phyloP scores from a whole-genome alignment of 106 monocot species.

The Hemerocallis citrina region DNA sequence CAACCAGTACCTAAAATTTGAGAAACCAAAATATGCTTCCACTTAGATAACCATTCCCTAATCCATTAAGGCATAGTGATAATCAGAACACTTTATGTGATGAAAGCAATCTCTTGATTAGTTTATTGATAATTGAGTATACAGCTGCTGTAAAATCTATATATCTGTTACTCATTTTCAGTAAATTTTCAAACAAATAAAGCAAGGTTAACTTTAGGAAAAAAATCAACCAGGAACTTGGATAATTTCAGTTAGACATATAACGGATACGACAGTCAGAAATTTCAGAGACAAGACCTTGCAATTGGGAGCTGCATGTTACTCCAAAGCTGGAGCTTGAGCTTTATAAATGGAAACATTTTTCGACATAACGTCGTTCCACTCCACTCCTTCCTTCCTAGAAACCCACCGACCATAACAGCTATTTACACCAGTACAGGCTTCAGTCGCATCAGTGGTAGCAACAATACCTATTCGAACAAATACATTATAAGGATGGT shows the following conservation, averaged over 20 bases:
- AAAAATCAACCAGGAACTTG: too few species aligned
- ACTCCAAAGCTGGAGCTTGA: constrained; percentile 78
- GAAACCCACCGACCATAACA: constrained; percentile 90
- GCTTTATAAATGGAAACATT: constrained; percentile 92
- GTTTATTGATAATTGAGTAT: too few species aligned
- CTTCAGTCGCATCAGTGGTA: constrained; percentile 80
- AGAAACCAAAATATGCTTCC: too few species aligned
- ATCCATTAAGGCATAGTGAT: too few species aligned
- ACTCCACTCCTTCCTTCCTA: constrained; percentile 89
- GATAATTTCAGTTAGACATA: too few species aligned
- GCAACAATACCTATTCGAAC: constrained; percentile 92
- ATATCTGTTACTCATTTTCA: too few species aligned
- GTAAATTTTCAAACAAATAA: too few species aligned
- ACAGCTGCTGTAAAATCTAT: too few species aligned
- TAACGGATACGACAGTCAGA: background rate
- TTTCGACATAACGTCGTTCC: constrained; percentile 94
- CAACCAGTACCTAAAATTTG: constrained; percentile 54
- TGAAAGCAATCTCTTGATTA: too few species aligned
- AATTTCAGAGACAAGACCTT: constrained; percentile 34
- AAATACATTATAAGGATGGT: background rate
- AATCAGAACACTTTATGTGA: too few species aligned
- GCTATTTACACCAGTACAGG: constrained; percentile 84
- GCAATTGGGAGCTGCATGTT: constrained; percentile 79
- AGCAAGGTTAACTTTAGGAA: too few species aligned
- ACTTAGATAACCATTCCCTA: too few species aligned